A percentile compares a stretch with the other conserved stretches of the same genome.
Conservation (phyloP, 257 asterid species). For the Ehretia macrophylla region DNA sequence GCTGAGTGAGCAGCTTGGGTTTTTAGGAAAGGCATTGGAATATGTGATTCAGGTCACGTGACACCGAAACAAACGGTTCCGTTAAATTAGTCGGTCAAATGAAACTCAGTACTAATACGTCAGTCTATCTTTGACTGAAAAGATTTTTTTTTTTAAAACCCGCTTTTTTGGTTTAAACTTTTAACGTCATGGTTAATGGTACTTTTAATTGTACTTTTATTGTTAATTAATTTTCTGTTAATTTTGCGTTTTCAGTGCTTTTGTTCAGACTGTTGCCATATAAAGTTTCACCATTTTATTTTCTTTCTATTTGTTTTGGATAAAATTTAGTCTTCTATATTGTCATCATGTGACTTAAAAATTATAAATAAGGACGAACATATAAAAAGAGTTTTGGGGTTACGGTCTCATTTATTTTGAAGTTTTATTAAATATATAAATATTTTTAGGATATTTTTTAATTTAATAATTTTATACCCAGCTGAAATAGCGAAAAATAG, state of each 20-base stretch:
- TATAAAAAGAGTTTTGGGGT: too few species aligned
- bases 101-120: conserved; percentile 7
- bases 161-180: background rate
- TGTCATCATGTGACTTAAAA: too few species aligned
- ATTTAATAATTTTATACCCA: too few species aligned
- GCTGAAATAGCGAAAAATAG: too few species aligned
- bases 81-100: conserved; percentile 52
- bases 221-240: background rate
- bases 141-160: background rate
- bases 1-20: conserved; percentile 9
- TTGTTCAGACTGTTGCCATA: conserved; percentile 16
- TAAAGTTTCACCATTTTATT: conserved; percentile 10
- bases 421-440: too few species aligned
- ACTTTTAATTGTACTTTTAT: conserved; percentile 3
- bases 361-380: too few species aligned
- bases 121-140: conserved; percentile 25
- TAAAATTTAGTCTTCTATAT: background rate
- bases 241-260: conserved; percentile 10
- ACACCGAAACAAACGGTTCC: conserved; percentile 43
- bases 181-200: conserved; percentile 15
- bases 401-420: too few species aligned
- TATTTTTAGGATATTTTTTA: too few species aligned
- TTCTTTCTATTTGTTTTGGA: background rate
- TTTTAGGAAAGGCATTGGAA: conserved; percentile 12
- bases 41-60: conserved; percentile 41